Conservation (phyloP, 306 rosid species). For the Castanea crenata region DNA sequence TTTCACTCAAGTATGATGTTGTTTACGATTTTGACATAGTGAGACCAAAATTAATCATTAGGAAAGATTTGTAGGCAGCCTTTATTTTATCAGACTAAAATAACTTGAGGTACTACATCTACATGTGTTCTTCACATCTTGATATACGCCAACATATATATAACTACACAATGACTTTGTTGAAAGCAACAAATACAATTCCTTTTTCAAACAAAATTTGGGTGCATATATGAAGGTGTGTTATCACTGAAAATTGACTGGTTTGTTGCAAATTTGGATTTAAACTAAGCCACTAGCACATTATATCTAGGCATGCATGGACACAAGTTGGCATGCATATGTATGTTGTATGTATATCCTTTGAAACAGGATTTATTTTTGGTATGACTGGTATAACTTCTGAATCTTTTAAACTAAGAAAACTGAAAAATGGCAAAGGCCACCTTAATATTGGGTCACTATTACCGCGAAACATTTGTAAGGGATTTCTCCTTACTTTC, state of each 20-base stretch:
- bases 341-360: not conserved
- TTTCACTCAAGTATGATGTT: not conserved
- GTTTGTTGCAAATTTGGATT: not conserved
- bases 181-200: not conserved
- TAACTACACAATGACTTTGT: not conserved
- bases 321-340: not conserved
- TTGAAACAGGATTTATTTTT: not conserved
- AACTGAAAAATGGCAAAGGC: not conserved
- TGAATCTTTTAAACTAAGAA: not conserved
- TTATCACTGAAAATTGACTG: not conserved
- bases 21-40: not conserved
- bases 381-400: not conserved
- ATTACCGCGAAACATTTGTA: not conserved
- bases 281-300: not conserved
- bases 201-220: not conserved
- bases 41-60: not conserved
- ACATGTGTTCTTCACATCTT: not conserved
- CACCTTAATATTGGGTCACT: not conserved
- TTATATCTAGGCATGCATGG: not conserved
- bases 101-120: not conserved
- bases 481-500: not conserved
- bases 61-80: not conserved
- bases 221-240: not conserved
- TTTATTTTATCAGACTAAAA: not conserved
- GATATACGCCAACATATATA: not conserved